phyloP scores from a whole-genome alignment of 75 land plant species.

The Sequoiadendron giganteum region DNA sequence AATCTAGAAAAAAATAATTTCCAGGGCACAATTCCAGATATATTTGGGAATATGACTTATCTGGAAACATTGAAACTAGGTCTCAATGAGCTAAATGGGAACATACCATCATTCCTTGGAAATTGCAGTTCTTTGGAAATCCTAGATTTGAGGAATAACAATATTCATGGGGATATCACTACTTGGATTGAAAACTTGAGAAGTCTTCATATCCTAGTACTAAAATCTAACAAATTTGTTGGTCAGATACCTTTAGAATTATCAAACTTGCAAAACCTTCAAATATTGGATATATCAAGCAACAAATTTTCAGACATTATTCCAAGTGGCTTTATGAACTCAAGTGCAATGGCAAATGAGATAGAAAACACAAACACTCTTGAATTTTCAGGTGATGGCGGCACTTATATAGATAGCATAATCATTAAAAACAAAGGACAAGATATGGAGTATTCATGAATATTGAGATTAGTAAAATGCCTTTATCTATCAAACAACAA shows the following conservation, averaged over 20 bases:
- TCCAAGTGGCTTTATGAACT: neutral
- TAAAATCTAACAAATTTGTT: neutral
- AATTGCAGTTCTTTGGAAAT: neutral
- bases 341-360: neutral
- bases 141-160: neutral
- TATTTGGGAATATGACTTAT: neutral
- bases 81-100: neutral
- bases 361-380: too few species aligned
- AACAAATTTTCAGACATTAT: neutral
- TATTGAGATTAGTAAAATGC: neutral
- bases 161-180: neutral
- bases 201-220: neutral
- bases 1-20: neutral
- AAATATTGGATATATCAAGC: neutral
- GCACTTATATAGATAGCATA: too few species aligned
- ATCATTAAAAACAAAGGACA: neutral
- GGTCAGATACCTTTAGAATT: too few species aligned
- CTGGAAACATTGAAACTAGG: neutral
- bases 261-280: neutral
- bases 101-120: neutral
- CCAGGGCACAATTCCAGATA: neutral
- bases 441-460: neutral
- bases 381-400: too few species aligned
- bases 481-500: neutral
- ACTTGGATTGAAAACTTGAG: neutral